Evolutionary conservation across 768 basidiomycete genomes (phyloP).

Genomic region (Agaricus subrufescens): DNA sequence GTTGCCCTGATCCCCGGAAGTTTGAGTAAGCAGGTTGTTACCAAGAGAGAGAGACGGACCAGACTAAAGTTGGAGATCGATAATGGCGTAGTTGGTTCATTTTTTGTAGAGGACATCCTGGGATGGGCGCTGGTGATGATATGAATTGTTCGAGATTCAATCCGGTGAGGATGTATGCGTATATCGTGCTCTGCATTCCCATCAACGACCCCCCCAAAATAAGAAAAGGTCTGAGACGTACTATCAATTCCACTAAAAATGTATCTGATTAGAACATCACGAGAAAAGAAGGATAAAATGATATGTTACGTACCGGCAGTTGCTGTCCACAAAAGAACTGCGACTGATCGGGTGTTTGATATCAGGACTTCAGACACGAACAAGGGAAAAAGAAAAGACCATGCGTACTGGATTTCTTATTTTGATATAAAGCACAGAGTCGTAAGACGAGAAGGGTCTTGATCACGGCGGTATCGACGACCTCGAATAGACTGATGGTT

Average conservation of each 20-base stretch:
- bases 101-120: neutral
- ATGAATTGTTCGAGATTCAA: neutral
- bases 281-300: neutral
- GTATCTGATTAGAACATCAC: too few species aligned
- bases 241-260: conserved; percentile 1
- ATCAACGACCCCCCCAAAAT: too few species aligned
- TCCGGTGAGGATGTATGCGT: conserved; percentile 4
- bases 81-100: neutral
- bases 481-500: neutral
- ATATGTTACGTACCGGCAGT: neutral
- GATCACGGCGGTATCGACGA: neutral
- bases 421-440: neutral
- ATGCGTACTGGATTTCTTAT: neutral
- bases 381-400: neutral
- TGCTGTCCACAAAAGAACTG: neutral
- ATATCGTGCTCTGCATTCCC: neutral
- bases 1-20: too few species aligned
- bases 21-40: too few species aligned
- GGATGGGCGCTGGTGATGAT: neutral
- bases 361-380: neutral
- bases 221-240: neutral
- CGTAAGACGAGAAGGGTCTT: conserved; percentile 7
- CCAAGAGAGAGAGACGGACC: neutral
- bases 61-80: neutral
- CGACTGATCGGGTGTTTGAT: neutral